Percentiles rank a stretch among this genome's conserved stretches.
These are phyloP conservation scores for Strobilomyces echinocephalus DNA, from an alignment of 768 basidiomycete genomes.

Conservation along the genomic window DNA sequence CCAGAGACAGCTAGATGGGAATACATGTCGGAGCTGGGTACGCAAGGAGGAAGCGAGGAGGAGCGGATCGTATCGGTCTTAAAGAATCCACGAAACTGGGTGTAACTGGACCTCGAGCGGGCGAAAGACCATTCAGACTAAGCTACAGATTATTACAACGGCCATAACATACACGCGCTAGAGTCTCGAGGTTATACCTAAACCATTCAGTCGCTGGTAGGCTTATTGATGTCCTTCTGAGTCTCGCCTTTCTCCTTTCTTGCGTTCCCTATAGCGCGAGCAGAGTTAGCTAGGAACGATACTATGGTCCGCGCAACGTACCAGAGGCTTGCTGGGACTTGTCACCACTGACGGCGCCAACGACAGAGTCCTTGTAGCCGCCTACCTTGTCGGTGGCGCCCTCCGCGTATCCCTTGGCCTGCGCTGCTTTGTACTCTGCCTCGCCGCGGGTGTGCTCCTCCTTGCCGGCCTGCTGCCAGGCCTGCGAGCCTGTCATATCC, in stretches of 20 bases:
- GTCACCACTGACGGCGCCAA: slow-evolving; percentile 56
- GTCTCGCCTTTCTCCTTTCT: slow-evolving; percentile 50
- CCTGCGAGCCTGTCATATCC: slow-evolving; percentile 37
- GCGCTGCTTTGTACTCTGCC: slow-evolving; percentile 42
- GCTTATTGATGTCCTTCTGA: slow-evolving; percentile 52
- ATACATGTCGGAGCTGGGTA: slow-evolving; percentile 75
- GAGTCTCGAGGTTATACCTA: not conserved
- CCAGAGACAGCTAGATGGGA: slow-evolving; percentile 89
- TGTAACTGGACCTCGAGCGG: not conserved
- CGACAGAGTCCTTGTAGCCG: slow-evolving; percentile 51
- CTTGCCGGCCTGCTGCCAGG: slow-evolving; percentile 43
- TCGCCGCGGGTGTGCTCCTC: slow-evolving; percentile 49
- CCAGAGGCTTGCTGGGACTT: slow-evolving; percentile 46
- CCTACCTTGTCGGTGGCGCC: slow-evolving; percentile 41
- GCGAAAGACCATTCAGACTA: not conserved
- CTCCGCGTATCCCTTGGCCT: slow-evolving; percentile 47
- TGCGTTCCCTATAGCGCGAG: slow-evolving; percentile 39
- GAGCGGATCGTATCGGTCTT: slow-evolving; percentile 58
- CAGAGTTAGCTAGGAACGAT: accelerated
- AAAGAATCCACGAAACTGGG: slow-evolving; percentile 64
- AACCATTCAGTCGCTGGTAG: not conserved
- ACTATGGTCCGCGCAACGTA: slow-evolving; percentile 15
- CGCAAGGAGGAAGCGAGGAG: slow-evolving; percentile 59
- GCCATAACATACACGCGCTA: not conserved
- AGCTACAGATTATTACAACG: not conserved